Evolutionary conservation across 495 filamentous ascomycete genomes (phyloP), one percentile per base, ranked within the genome.

Genomic region (Aspergillus ellipticus): DNA sequence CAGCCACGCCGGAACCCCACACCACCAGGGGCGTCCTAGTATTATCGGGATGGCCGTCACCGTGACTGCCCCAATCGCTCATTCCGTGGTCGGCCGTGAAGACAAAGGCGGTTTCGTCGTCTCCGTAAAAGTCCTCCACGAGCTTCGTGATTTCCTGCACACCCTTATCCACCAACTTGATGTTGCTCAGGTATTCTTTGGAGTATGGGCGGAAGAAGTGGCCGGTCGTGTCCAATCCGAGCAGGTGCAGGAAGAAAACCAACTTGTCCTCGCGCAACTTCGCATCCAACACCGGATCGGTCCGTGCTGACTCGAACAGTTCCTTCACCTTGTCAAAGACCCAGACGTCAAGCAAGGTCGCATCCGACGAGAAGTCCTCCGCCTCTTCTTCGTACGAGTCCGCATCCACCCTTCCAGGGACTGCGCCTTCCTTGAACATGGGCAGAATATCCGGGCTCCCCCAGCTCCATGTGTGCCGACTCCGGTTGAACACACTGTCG

Each of bases 51-150:
- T 99, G 94, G 19, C 94, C 94, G 67, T 99, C 94, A 42, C 94
- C 94, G 65, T 99, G 94, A 58, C 90, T 96, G 11, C 94, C 94
- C 88, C 89, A 96, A 73, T 99, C 95, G 65, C 89, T 96, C 93
- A 99, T 99, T 10, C 94, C 94, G 73, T 99, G 94, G 62, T 99
- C 94, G 2, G 94, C 94, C 9, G 95, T 99, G 68, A 99, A 99
- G 13, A 99, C 84, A 65, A 89, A 99, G 1, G 95, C 90, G 0
- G 95, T 97, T 73, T 94, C 86, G 11, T 80, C 88, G 66, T 99
- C 95, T n/a, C 69, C 78, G 63, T 96, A 99, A 67, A 97, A 99
- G 22, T 92, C 83, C 11, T 94, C 85, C 35, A 97, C 84, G 35
- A 97, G 64, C 56, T 86, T 80, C 15, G 87, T 85, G 41, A 96